A percentile compares a stretch with the other conserved stretches of the same genome.
phyloP scores from a whole-genome alignment of 345 rosid genomes.

The Eucalyptus regnans region DNA sequence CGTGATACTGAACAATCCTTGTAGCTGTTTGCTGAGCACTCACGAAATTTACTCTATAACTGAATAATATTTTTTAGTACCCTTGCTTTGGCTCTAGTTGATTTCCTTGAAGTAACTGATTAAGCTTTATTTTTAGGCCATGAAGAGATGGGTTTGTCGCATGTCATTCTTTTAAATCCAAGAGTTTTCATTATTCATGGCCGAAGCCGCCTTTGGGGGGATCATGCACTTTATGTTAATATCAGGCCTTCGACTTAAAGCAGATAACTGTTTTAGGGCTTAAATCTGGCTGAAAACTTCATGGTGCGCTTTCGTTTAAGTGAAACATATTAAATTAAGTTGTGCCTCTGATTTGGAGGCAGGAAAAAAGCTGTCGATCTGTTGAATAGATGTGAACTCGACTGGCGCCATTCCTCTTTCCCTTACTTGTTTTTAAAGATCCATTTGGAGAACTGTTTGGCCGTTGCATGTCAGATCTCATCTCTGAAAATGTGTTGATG shows the following conservation, averaged over 20 bases:
- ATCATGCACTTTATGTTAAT: background rate
- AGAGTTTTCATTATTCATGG: background rate
- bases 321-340: background rate
- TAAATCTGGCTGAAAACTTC: background rate
- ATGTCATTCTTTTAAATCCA: background rate
- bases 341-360: background rate
- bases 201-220: background rate
- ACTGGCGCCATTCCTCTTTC: background rate
- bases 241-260: background rate
- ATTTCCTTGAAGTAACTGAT: background rate
- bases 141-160: background rate
- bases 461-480: background rate
- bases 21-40: background rate
- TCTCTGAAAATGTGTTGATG: background rate
- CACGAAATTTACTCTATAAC: background rate
- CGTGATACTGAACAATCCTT: background rate
- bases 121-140: background rate
- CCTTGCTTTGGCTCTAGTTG: background rate
- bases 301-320: background rate
- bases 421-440: background rate
- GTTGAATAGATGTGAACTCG: background rate
- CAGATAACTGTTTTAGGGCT: background rate
- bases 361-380: background rate
- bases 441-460: background rate
- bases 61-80: background rate